These are phyloP conservation scores for Aquanectria penicillioides DNA, from an alignment of 2,329 filamentous ascomycete genomes.

Conservation along the genomic window DNA sequence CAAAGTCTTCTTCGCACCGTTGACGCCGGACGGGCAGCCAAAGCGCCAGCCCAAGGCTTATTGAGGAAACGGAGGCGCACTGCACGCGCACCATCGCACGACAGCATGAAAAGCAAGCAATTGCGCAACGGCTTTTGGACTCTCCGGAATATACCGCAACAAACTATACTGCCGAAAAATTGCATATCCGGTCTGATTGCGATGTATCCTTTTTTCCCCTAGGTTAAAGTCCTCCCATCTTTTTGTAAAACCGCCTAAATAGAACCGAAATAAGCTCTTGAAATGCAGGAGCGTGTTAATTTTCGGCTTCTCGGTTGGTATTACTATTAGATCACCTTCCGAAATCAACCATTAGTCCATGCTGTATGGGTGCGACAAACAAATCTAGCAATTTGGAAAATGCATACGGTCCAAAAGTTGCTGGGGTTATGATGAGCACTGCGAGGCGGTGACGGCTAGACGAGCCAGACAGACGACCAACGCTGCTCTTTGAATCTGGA, in stretches of 20 bases:
- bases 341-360: neutral
- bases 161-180: no score
- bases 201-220: no score
- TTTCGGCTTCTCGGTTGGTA: neutral
- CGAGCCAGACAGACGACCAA: neutral
- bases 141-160: no score
- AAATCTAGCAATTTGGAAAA: neutral
- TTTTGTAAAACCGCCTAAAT: slow-evolving; percentile 14
- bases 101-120: slow-evolving; percentile 4
- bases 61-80: no score
- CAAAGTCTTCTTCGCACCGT: slow-evolving; percentile 12
- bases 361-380: neutral
- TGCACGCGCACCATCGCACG: no score
- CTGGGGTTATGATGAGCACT: neutral
- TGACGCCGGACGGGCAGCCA: neutral
- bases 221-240: no score
- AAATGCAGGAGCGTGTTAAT: slow-evolving; percentile 6
- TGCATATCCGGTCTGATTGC: no score
- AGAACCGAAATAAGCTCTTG: slow-evolving; percentile 11
- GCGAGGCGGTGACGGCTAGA: slow-evolving; percentile 14
- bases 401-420: neutral
- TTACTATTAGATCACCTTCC: slow-evolving; percentile 2
- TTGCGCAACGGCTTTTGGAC: no score
- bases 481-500: no score
- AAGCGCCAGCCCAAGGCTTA: neutral